A percentile compares a stretch with the other conserved stretches of the same genome.
phyloP scores from a whole-genome alignment of 176 grass and related monocot species.

The Elymus sibiricus region DNA sequence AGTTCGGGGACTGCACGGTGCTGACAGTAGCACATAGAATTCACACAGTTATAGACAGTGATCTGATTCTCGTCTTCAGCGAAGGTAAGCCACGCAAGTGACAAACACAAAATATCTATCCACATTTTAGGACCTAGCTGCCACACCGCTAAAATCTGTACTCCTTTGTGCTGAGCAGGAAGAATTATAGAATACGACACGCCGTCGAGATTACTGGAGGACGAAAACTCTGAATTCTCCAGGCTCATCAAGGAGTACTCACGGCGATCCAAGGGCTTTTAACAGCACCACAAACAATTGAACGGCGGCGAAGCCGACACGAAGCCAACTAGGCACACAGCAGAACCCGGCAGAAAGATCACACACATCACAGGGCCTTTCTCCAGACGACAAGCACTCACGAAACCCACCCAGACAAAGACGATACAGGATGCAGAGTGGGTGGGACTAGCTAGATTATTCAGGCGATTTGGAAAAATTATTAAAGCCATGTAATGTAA shows the following conservation, averaged over 20 bases:
- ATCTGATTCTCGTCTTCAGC: constrained; percentile 83
- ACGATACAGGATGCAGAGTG: not conserved
- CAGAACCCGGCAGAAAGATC: not conserved
- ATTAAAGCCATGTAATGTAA: constrained; percentile 21
- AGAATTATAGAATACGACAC: constrained; percentile 74
- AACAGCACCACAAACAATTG: constrained; percentile 9
- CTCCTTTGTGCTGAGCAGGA: constrained; percentile 56
- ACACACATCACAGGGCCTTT: not conserved
- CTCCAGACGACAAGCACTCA: not conserved
- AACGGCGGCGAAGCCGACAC: not conserved
- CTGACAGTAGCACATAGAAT: constrained; percentile 93
- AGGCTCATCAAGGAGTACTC: constrained; percentile 95
- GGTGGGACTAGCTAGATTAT: not conserved
- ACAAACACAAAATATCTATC: not conserved
- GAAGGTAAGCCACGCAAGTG: constrained; percentile 49
- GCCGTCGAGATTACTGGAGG: constrained; percentile 75
- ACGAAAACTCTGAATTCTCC: constrained; percentile 81
- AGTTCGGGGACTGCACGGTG: constrained; percentile 74
- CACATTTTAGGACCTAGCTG: constrained; percentile 21
- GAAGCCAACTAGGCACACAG: not conserved
- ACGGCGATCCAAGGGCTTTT: constrained; percentile 50
- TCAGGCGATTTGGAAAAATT: not conserved
- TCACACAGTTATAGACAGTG: constrained; percentile 91
- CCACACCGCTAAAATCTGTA: not conserved
- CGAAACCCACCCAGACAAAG: not conserved